Evolutionary conservation across 2,329 filamentous ascomycete genomes (phyloP), one percentile per base, ranked within the genome.

Genomic region (Didymella glomerata): DNA sequence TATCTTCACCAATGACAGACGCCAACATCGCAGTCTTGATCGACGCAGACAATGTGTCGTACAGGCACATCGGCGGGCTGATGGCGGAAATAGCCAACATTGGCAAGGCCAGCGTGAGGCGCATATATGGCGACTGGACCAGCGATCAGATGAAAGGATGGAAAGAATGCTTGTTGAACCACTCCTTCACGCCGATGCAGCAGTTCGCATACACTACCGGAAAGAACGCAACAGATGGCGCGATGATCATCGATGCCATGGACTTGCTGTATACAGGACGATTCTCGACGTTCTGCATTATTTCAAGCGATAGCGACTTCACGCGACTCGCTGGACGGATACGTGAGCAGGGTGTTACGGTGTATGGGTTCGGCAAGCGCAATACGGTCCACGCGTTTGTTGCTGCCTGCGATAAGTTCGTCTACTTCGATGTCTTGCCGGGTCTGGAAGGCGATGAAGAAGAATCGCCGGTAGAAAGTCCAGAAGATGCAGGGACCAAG

Each of bases 221-320:
- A n/a, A 74, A 74, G 52, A 74, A 74, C 20, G 66, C 71, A 18
- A 75, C 71, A 2, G 68, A 74, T 28, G 69, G 69, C 20, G 70
- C 69, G 2, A 76, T 77, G 74, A 76, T 76, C 42, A 76, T 75
- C 25, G 68, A 77, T 40, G 72, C 73, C 16, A 77, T 76, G 73
- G 72, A 76, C 49, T 59, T 77, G 14, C 59, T 77, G 7, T 75
- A 76, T 57, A 75, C 71, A 8, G 67, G 63, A 16, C 67, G 71
- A n/a, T 74, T 74, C 54, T 67, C 69, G 25, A 68, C 66, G 16
- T 77, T 76, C 57, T 77, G 72, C 49, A 56, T 76, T 24, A 72
- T 74, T 16, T 75, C 72, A 4, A 76, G 74, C 56, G 74, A 77
- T 55, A 75, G 72, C 63, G 74, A 77, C 62, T 77, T 76, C 51